A percentile compares a stretch with the other conserved stretches of the same genome.
Evolutionary conservation across 306 rosid species (phyloP).

Genomic region (Bauhinia variegata): DNA sequence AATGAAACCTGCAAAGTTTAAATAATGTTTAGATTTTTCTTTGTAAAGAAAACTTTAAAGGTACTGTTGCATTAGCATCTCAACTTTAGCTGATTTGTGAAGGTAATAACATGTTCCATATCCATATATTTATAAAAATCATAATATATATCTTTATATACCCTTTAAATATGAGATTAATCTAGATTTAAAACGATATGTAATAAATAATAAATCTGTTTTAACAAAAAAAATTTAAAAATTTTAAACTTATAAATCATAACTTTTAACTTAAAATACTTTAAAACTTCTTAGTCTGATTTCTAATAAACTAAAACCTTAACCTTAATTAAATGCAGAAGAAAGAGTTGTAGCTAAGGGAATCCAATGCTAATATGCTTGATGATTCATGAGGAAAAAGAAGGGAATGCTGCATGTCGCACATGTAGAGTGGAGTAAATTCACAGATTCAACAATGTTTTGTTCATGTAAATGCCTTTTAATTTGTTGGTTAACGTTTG

Average conservation of each 20-base stretch:
- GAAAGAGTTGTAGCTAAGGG: neutral
- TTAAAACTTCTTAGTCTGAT: no score
- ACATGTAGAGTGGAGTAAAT: constrained; percentile 11
- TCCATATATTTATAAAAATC: constrained; percentile 26
- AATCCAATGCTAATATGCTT: constrained; percentile 34
- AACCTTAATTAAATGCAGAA: constrained; percentile 1
- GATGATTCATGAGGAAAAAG: constrained; percentile 4
- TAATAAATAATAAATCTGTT: no score
- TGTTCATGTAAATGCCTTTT: constrained; percentile 31
- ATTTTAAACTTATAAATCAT: no score
- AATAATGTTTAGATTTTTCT: constrained; percentile 32
- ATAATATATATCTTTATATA: no score
- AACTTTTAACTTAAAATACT: no score
- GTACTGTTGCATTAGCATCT: constrained; percentile 22
- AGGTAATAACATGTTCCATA: constrained; percentile 15
- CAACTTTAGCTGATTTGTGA: neutral
- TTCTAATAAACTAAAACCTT: no score
- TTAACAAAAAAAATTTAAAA: no score
- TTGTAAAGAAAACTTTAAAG: constrained; percentile 9
- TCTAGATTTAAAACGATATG: no score
- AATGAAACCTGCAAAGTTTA: constrained; percentile 36
- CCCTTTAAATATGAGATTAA: no score
- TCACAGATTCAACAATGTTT: constrained; percentile 12
- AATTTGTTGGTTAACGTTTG: constrained; percentile 14
- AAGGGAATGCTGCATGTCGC: constrained; percentile 11